These are phyloP conservation scores for Chaetomiaceae sp. DNA, from an alignment of 2,329 filamentous ascomycete genomes.

Conservation along the genomic window DNA sequence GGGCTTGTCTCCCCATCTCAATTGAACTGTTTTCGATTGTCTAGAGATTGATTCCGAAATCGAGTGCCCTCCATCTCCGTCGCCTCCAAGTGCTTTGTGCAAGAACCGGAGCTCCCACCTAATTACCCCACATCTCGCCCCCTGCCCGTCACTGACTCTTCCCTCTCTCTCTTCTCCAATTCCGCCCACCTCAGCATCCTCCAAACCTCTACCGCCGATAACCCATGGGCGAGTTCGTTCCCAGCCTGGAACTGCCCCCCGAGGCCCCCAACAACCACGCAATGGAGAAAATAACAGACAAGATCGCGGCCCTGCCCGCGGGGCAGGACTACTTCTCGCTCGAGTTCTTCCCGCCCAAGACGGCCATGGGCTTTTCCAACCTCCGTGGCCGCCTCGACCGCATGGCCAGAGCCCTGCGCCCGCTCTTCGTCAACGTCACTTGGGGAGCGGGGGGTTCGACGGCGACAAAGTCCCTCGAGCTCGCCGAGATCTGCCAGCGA, in stretches of 20 bases:
- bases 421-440: slow-evolving; percentile 93
- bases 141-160: neutral
- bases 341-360: slow-evolving; percentile 99
- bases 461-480: slow-evolving; percentile 81
- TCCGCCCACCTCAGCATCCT: neutral
- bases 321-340: slow-evolving; percentile 87
- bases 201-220: neutral
- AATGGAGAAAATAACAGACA: slow-evolving; percentile 90
- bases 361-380: slow-evolving; percentile 90
- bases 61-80: neutral
- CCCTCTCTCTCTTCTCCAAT: neutral
- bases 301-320: slow-evolving; percentile 83
- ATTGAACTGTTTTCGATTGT: neutral
- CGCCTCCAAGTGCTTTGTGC: too few species aligned
- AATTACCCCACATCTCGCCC: too few species aligned
- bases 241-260: slow-evolving; percentile 19
- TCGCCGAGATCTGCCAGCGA: slow-evolving; percentile 91
- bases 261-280: slow-evolving; percentile 22
- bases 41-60: neutral
- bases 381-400: slow-evolving; percentile 88
- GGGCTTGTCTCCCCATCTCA: neutral
- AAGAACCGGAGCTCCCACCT: neutral
- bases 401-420: slow-evolving; percentile 87
- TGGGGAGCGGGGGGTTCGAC: slow-evolving; percentile 97
- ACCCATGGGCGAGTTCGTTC: slow-evolving; percentile 21